Percentiles rank a stretch among this genome's conserved stretches.
Evolutionary conservation across 192 early-diverging fungal genomes (phyloP).

Genomic region (Rhizoclosmatium globosum): DNA sequence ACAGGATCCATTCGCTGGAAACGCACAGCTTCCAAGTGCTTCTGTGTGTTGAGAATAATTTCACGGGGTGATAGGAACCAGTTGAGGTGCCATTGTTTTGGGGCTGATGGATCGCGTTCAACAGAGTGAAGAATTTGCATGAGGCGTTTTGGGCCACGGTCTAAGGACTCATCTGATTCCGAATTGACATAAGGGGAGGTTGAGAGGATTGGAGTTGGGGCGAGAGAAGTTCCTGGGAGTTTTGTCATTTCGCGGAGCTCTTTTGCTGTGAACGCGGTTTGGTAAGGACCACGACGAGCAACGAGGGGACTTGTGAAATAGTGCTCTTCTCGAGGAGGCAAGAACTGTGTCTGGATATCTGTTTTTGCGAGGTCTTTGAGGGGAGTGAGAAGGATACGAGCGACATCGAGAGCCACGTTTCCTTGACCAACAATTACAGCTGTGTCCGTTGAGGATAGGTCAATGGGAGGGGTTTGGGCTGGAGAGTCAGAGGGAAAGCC

Average conservation of each 20-base stretch:
- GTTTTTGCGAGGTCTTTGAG: slow-evolving; percentile 79
- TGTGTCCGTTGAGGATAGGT: slow-evolving; percentile 72
- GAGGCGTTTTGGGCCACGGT: slow-evolving; percentile 82
- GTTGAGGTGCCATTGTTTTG: slow-evolving; percentile 11
- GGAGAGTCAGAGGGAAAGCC: slow-evolving; percentile 74
- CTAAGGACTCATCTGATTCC: slow-evolving; percentile 18
- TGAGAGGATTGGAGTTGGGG: neutral
- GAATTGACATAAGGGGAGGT: slow-evolving; percentile 28
- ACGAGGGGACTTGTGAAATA: slow-evolving; percentile 85
- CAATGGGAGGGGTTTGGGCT: slow-evolving; percentile 36
- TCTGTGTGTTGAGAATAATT: slow-evolving; percentile 64
- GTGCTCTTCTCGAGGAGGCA: slow-evolving; percentile 68
- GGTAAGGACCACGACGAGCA: slow-evolving; percentile 90
- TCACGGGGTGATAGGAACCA: slow-evolving; percentile 26
- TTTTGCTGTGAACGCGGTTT: slow-evolving; percentile 93
- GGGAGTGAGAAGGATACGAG: slow-evolving; percentile 81
- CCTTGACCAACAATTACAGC: slow-evolving; percentile 91
- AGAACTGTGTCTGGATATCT: slow-evolving; percentile 84
- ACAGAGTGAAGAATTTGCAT: slow-evolving; percentile 79
- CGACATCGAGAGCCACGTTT: slow-evolving; percentile 94
- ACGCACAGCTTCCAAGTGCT: slow-evolving; percentile 21
- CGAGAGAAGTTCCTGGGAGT: slow-evolving; percentile 61
- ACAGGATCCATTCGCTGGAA: slow-evolving; percentile 1
- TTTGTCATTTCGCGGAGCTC: slow-evolving; percentile 93
- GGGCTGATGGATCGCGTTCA: slow-evolving; percentile 38